phyloP scores from a whole-genome alignment of 1,284 basidiomycete genomes.

The Microbotryomycetes sp. region DNA sequence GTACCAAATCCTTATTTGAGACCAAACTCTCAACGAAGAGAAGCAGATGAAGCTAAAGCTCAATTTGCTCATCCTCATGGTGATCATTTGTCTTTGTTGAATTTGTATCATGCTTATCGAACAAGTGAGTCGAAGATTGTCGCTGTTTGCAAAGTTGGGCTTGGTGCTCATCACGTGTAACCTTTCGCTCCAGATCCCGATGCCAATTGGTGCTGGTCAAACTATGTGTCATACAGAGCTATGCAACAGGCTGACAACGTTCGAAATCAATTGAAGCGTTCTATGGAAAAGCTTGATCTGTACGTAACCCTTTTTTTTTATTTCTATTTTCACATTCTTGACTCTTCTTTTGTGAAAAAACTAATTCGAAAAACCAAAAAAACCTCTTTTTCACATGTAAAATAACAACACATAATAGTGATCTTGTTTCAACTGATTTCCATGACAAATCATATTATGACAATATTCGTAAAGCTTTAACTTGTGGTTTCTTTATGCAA shows the following conservation, averaged over 20 bases:
- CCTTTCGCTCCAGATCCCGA: constrained; percentile 55
- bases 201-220: constrained; percentile 86
- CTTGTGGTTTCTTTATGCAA: constrained; percentile 98
- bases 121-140: constrained; percentile 54
- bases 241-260: constrained; percentile 92
- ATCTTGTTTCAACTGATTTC: constrained; percentile 63
- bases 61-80: constrained; percentile 85
- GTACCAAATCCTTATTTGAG: constrained; percentile 93
- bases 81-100: constrained; percentile 90
- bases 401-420: constrained; percentile 60
- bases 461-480: constrained; percentile 76
- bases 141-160: neutral
- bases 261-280: constrained; percentile 80
- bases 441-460: constrained; percentile 67
- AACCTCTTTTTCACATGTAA: neutral
- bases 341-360: neutral
- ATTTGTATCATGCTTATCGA: constrained; percentile 91
- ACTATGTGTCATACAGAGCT: constrained; percentile 79
- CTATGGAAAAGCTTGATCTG: constrained; percentile 68
- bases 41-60: constrained; percentile 88
- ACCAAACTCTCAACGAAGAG: constrained; percentile 76
- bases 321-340: neutral
- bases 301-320: constrained; percentile 1
- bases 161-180: neutral
- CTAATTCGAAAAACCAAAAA: neutral